These are phyloP conservation scores for Polychaeton citri DNA, from an alignment of 2,329 filamentous ascomycete genomes.

Conservation along the genomic window DNA sequence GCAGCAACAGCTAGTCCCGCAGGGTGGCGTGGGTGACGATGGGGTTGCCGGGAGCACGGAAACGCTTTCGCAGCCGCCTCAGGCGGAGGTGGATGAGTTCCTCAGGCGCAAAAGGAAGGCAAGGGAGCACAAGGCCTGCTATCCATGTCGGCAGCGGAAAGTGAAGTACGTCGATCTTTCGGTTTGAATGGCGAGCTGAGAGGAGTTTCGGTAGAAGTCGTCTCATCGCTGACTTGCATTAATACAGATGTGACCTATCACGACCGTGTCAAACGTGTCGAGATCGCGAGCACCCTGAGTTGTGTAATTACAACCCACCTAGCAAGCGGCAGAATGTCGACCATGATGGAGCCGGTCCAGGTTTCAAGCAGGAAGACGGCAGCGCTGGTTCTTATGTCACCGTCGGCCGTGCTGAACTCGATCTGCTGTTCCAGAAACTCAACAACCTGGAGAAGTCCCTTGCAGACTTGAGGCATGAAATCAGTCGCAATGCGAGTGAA, in stretches of 20 bases:
- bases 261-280: slow-evolving; percentile 38
- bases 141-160: slow-evolving; percentile 33
- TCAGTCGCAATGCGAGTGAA: slow-evolving; percentile 7
- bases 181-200: too few relatives aligned
- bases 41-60: too few relatives aligned
- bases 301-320: slow-evolving; percentile 29
- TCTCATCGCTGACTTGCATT: too few relatives aligned
- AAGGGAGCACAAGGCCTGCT: slow-evolving; percentile 39
- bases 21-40: too few relatives aligned
- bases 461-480: slow-evolving; percentile 26
- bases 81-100: slow-evolving; percentile 36
- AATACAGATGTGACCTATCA: slow-evolving; percentile 29
- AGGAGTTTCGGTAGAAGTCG: too few relatives aligned
- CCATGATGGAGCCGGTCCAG: slow-evolving; percentile 2
- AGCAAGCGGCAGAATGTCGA: slow-evolving; percentile 22
- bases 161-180: slow-evolving; percentile 17
- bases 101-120: slow-evolving; percentile 37
- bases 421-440: slow-evolving; percentile 34
- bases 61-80: slow-evolving; percentile 20
- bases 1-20: slow-evolving; percentile 1
- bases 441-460: slow-evolving; percentile 35
- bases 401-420: slow-evolving; percentile 28
- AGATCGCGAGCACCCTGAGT: slow-evolving; percentile 37
- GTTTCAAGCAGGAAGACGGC: slow-evolving; percentile 9
- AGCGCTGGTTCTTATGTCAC: slow-evolving; percentile 10